phyloP scores from a whole-genome alignment of 768 basidiomycete genomes.

The Leccinum variicolor region DNA sequence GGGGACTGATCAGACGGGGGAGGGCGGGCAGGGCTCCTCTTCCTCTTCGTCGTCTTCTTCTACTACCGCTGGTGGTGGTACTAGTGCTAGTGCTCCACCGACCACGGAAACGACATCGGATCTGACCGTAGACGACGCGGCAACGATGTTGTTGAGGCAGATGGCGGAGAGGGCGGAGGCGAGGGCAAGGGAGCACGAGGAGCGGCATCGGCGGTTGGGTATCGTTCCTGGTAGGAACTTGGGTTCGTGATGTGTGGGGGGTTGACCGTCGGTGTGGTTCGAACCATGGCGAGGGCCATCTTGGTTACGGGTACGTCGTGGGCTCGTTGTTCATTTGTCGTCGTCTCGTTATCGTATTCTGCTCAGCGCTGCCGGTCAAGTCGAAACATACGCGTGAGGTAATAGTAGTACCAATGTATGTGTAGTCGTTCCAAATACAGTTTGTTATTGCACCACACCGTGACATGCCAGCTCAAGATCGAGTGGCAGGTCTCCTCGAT shows the following conservation, averaged over 20 bases:
- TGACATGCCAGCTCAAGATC: not conserved
- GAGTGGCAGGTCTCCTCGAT: conserved; percentile 27
- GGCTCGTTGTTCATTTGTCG: no score
- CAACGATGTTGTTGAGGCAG: not conserved
- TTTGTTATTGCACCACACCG: no score
- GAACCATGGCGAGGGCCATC: no score
- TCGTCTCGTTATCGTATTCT: no score
- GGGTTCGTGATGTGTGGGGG: not conserved
- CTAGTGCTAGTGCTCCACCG: not conserved
- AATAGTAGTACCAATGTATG: no score
- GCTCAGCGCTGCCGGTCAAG: no score
- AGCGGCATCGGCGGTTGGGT: conserved; percentile 26
- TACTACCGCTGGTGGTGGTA: no score
- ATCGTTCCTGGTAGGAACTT: conserved; percentile 5
- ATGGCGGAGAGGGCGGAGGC: conserved; percentile 4
- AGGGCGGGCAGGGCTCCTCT: not conserved
- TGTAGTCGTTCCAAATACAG: no score
- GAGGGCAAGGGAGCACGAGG: conserved; percentile 24
- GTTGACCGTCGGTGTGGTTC: no score
- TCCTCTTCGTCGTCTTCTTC: not conserved
- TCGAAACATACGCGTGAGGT: no score
- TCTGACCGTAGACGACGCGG: not conserved
- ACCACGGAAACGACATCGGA: not conserved
- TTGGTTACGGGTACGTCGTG: not conserved
- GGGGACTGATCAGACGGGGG: conserved; percentile 35